A percentile compares a stretch with the other conserved stretches of the same genome.
Conservation (phyloP, 1,284 basidiomycete genomes). For the Malassezia arunalokei region DNA sequence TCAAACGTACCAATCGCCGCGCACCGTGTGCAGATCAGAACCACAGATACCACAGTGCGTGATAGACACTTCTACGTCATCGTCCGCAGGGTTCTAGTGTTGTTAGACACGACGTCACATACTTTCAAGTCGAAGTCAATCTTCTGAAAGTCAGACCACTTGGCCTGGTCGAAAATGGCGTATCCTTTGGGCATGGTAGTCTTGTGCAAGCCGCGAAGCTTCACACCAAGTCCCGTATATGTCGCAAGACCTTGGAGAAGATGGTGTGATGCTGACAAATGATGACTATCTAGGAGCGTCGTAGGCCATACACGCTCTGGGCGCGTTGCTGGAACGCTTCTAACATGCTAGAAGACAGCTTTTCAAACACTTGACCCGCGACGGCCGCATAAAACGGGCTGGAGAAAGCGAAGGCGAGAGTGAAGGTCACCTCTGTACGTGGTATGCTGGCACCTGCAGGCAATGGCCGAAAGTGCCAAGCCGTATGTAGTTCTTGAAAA, state of each 20-base stretch:
- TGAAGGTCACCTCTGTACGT: constrained; percentile 28
- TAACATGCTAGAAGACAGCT: constrained; percentile 77
- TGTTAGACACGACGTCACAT: background rate
- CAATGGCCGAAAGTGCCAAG: constrained; percentile 49
- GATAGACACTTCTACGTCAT: constrained; percentile 39
- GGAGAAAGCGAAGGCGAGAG: constrained; percentile 68
- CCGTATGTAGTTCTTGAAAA: constrained; percentile 71
- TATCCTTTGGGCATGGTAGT: constrained; percentile 32
- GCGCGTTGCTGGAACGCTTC: constrained; percentile 79
- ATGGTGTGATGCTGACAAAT: background rate
- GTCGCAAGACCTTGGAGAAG: background rate
- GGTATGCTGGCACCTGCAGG: background rate
- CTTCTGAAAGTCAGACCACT: constrained; percentile 45
- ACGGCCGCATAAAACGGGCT: constrained; percentile 73
- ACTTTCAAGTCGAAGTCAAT: constrained; percentile 42
- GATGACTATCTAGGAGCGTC: background rate
- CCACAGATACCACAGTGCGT: constrained; percentile 42
- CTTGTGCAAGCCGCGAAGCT: background rate
- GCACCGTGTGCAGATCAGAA: constrained; percentile 28
- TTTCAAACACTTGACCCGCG: constrained; percentile 69
- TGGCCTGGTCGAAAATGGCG: constrained; percentile 38
- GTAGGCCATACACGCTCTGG: constrained; percentile 2
- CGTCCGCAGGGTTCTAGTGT: constrained; percentile 21
- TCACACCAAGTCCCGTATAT: background rate
- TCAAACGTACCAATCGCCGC: constrained; percentile 29